Base-by-base conservation (phyloP, 306 rosid species). In the Trifolium fragiferum region DNA sequence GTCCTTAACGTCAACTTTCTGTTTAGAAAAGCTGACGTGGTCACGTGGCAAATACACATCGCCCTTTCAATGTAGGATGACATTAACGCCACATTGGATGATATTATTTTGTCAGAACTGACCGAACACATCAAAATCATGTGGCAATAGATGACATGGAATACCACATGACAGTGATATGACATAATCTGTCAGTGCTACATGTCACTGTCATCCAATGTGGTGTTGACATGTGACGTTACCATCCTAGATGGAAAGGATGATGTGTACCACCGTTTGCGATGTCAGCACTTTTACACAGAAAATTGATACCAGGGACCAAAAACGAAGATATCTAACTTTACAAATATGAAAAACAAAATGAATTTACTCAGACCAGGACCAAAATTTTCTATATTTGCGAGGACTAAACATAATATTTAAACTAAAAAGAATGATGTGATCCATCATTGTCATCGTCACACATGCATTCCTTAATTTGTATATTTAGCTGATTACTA, bases 361-460 rank as follows among this genome's bases (percentile, higher is more conserved):
- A 37, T 37, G 40, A 37, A 1, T 37, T 7, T 37, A 35, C 8
- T 7, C 1, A 9, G 38, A 35, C 38, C 7, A 35, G 9, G 38
- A 35, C 8, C 1, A 35, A 35, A 35, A 7, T 6, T 35, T 35
- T 35, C 38, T 35, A 6, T 35, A 27, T 27, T 27, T 40, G 11
- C 44, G 9, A 2, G 43, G 43, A 38, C 43, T 38, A 38, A 38
- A 8, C 44, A 40, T 40, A 9, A 9, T 40, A 40, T 40, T 8
- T 40, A 10, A 40, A 40, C 20, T 11, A 55, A 55, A 55, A 21
- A 49, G 23, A 57, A 61, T 65, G 21, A 38, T 67, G 47, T 66
- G 19, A 66, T 66, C 65, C 58, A 27, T 72, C 72, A 27, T 76
- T 38, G 57, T 41, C 51, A 30, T 47, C 76, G 50, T 44, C 73